Evolutionary conservation across 2,329 filamentous ascomycete species (phyloP).

Genomic region (Xylaria sp.): DNA sequence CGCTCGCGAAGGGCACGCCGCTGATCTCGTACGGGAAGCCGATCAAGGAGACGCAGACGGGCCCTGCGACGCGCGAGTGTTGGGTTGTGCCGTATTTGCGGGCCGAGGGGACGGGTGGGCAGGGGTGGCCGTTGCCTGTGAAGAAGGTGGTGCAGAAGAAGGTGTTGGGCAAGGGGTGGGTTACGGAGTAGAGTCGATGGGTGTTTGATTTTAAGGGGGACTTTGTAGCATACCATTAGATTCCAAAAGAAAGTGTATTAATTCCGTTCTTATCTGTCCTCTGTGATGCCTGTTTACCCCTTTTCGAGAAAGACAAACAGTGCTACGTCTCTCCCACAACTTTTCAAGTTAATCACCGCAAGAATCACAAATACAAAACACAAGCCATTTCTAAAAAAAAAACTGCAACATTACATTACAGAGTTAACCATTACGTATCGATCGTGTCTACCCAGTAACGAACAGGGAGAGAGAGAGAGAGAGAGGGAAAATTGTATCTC

Average conservation of each 20-base stretch:
- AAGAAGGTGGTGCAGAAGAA: constrained; percentile 78
- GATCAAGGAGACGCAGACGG: constrained; percentile 67
- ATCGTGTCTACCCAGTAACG: no score
- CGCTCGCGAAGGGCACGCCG: constrained; percentile 77
- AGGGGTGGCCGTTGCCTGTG: constrained; percentile 82
- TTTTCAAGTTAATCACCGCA: no score
- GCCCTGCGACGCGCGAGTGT: constrained; percentile 57
- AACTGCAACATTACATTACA: no score
- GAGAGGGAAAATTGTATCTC: not conserved
- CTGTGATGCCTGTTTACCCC: no score
- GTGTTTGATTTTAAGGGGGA: not conserved
- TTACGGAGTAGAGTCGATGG: constrained; percentile 46
- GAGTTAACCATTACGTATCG: no score
- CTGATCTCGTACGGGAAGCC: constrained; percentile 83
- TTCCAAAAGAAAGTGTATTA: not conserved
- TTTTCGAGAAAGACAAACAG: no score
- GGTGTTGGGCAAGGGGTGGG: constrained; percentile 67
- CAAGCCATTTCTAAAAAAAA: no score
- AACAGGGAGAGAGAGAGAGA: no score
- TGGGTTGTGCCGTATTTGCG: constrained; percentile 76
- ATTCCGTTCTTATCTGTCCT: not conserved
- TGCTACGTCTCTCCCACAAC: no score
- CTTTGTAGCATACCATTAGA: not conserved
- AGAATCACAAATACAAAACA: no score
- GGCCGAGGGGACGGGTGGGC: constrained; percentile 59